Base-by-base conservation (phyloP, 176 grass and related monocot species). In the Cenchrus purpureus region DNA sequence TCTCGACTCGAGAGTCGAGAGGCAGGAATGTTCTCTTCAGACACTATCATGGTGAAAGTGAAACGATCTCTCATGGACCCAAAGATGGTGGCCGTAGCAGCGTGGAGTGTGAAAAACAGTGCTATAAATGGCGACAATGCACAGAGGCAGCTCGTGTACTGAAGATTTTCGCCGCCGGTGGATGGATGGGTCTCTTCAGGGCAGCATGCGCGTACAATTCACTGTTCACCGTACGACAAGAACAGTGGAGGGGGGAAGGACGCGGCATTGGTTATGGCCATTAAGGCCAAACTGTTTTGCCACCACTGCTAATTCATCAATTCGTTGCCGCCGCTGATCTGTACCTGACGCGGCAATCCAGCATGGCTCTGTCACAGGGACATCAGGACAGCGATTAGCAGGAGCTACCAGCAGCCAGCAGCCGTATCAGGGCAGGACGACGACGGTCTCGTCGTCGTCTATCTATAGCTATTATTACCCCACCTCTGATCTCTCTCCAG, bases 221-320 rank as follows among this genome's bases (percentile, higher is more conserved):
- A 73, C 75, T 40, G 71, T 83, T 10, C 20, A 71, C 40, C 40
- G 31, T 79, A 65, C 71, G 64, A 65, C 66, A 90, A 83, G 43
- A 87, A 62, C 28, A 79, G 53, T 11, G 0, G 49, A 75, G 22
- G 61, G 22, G 22, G 61, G 22, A 74, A 80, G 76, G 74, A 80
- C 80, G n/a, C 3, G 1, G 17, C 29, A 58, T 69, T 69, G 28
- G 72, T 79, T 20, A 82, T 71, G 69, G 20, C 10, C 46, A 86
- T 90, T 73, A 42, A 73, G 71, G 51, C 15, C 29, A 31, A 87
- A 87, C 84, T 87, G 37, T 87, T 83, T 19, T 45, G 59, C 50
- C 62, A 81, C 50, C 46, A 77, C 46, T 54, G 67, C 42, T 6
- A 34, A 75, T 79, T 16, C 72, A 54, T 74, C 2, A 34, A 75